Percentiles rank a stretch among this genome's conserved stretches.
These are phyloP conservation scores for Acanthamoeba triangularis DNA, from an alignment of 208 protist genomes.

Conservation along the genomic window DNA sequence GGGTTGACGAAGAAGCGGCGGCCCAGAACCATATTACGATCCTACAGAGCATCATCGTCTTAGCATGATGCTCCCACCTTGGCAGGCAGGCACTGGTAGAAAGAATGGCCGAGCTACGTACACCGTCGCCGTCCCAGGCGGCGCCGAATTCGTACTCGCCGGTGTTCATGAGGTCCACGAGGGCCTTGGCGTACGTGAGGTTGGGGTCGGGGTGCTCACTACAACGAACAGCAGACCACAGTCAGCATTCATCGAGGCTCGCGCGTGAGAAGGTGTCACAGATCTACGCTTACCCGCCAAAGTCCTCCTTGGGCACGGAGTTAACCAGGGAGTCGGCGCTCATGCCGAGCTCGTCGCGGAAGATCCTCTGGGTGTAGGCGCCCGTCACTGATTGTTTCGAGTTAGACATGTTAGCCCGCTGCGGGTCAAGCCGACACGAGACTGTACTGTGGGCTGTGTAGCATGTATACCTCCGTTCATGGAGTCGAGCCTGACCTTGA, in stretches of 20 bases:
- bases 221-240: constrained; percentile 57
- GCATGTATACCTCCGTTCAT: constrained; percentile 92
- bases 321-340: constrained; percentile 85
- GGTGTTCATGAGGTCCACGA: constrained; percentile 95
- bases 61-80: not conserved
- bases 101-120: not conserved
- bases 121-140: constrained; percentile 98
- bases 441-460: not conserved
- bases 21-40: constrained; percentile 99
- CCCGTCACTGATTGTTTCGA: constrained; percentile 92
- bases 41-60: constrained; percentile 80
- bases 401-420: not conserved
- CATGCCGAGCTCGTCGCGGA: constrained; percentile 95
- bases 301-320: constrained; percentile 93
- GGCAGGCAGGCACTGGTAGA: not conserved
- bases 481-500: constrained; percentile 95
- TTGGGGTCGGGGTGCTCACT: constrained; percentile 98
- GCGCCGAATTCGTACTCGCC: constrained; percentile 95
- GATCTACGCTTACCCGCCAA: constrained; percentile 91
- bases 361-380: constrained; percentile 96
- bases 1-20: constrained; percentile 98
- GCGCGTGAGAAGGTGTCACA: not conserved
- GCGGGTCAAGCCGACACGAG: not conserved
- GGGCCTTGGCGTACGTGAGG: constrained; percentile 97
- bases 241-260: not conserved